Evolutionary conservation across 177 flowering plant genomes (phyloP), one percentile per base, ranked within the genome.

Genomic region (Telopea speciosissima): DNA sequence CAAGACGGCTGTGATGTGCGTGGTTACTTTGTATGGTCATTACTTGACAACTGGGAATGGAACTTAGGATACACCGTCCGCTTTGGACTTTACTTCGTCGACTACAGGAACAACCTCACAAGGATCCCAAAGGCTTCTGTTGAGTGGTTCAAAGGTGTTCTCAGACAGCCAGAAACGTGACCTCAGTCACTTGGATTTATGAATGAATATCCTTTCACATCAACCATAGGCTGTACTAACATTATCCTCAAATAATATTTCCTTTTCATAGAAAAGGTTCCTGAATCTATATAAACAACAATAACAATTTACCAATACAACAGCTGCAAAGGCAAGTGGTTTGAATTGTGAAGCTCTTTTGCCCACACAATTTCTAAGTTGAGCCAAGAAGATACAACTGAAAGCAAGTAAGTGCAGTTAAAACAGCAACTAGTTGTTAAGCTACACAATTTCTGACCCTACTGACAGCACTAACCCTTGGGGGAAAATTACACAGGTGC

Each of bases 21-120:
- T 0, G 97, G 97, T 22, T 93, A 93, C 65, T 93, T 91, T 63
- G 85, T 82, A 23, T 93, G 97, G 98, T 90, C 97, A 5, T 77
- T 93, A 84, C 90, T 93, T 7, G 97, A 91, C 76, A 90, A 91
- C 82, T 93, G 98, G 93, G 97, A 91, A 74, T 91, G 97, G 95
- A 89, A 88, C 83, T 73, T 75, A 14, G 95, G 97, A 10, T 91
- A 91, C 76, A 88, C 91, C 0, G 88, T 85, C 17, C 79, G 91
- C 16, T 91, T 93, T 65, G 93, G 95, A 67, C 89, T 91, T 67
- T 91, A 91, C 76, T 87, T 71, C 75, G 89, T 93, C 65, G 97
- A 91, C 75, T 89, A 83, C 82, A 86, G 79, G 70, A 85, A 91
- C 65, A 91, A 90, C 73, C 90, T 93, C 14, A 93, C 95, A 26